A percentile compares a stretch with the other conserved stretches of the same genome.
Evolutionary conservation across 352 stramenopile genomes (phyloP).

Genomic region (Phytophthora chlamydospora): DNA sequence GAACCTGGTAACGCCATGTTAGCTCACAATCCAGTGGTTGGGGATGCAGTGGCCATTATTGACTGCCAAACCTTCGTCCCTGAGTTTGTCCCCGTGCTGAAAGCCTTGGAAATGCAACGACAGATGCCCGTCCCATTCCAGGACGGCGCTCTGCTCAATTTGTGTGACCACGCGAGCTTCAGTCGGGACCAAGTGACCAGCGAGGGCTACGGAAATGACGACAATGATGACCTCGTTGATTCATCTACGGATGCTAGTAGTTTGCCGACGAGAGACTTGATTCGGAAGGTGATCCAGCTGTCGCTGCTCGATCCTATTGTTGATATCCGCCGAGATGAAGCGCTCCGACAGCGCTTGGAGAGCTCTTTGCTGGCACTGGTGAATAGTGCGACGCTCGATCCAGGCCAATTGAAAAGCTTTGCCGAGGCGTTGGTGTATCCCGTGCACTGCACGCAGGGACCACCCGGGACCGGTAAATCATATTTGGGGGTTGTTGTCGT

Average conservation of each 20-base stretch:
- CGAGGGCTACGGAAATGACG: slow-evolving; percentile 7
- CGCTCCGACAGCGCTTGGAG: slow-evolving; percentile 43
- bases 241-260: neutral
- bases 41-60: slow-evolving; percentile 76
- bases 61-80: slow-evolving; percentile 89
- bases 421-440: slow-evolving; percentile 70
- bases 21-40: slow-evolving; percentile 51
- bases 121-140: slow-evolving; percentile 80
- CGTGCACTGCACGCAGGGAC: slow-evolving; percentile 90
- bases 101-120: slow-evolving; percentile 76
- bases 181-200: slow-evolving; percentile 1
- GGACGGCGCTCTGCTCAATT: slow-evolving; percentile 73
- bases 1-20: slow-evolving; percentile 64
- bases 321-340: slow-evolving; percentile 74
- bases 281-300: slow-evolving; percentile 57
- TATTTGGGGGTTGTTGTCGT: slow-evolving; percentile 89
- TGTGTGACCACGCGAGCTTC: slow-evolving; percentile 32
- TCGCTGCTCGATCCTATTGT: slow-evolving; percentile 78
- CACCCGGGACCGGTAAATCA: slow-evolving; percentile 89
- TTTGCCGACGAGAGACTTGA: slow-evolving; percentile 2
- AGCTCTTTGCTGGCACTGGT: slow-evolving; percentile 50
- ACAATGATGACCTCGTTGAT: slow-evolving; percentile 10
- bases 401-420: slow-evolving; percentile 78
- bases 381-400: slow-evolving; percentile 60
- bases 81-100: slow-evolving; percentile 87